Evolutionary conservation across 2,329 filamentous ascomycete species (phyloP).

Genomic region (Aspergillus tanneri): DNA sequence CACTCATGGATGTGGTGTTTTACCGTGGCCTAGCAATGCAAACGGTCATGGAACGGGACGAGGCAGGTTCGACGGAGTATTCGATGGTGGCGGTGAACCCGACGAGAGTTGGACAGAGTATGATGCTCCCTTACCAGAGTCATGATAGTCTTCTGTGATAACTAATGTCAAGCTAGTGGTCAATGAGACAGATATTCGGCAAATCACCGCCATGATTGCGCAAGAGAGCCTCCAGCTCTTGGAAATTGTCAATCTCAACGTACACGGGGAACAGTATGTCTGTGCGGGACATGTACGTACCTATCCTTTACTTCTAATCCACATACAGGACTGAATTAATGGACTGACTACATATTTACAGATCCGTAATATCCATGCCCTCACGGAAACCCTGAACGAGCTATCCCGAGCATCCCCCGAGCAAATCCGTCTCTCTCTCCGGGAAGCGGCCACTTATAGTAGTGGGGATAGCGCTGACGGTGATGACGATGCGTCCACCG

Average conservation of each 20-base stretch:
- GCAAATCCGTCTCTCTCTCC: too few relatives aligned
- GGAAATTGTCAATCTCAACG: slow-evolving; percentile 94
- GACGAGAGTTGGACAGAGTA: slow-evolving; percentile 17
- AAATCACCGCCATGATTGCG: slow-evolving; percentile 86
- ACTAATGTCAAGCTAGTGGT: slow-evolving; percentile 72
- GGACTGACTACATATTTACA: slow-evolving; percentile 16
- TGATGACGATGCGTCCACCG: too few relatives aligned
- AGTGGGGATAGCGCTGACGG: slow-evolving; percentile 10
- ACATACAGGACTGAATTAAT: too few relatives aligned
- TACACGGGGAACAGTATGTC: slow-evolving; percentile 66
- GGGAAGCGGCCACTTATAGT: too few relatives aligned
- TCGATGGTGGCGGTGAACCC: slow-evolving; percentile 23
- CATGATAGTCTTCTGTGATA: too few relatives aligned
- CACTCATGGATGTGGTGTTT: slow-evolving; percentile 91
- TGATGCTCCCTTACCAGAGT: too few relatives aligned
- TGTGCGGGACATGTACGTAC: slow-evolving; percentile 48
- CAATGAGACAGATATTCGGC: slow-evolving; percentile 89
- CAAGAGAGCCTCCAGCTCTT: slow-evolving; percentile 88
- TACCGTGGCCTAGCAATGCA: slow-evolving; percentile 98
- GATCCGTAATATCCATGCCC: too few relatives aligned
- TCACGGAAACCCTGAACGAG: too few relatives aligned
- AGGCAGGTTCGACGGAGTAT: slow-evolving; percentile 69
- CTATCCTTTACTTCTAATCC: too few relatives aligned
- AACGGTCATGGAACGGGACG: slow-evolving; percentile 92
- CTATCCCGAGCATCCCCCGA: too few relatives aligned